These are phyloP conservation scores for Exophiala sp. DNA, from an alignment of 2,329 filamentous ascomycete species.

Conservation along the genomic window DNA sequence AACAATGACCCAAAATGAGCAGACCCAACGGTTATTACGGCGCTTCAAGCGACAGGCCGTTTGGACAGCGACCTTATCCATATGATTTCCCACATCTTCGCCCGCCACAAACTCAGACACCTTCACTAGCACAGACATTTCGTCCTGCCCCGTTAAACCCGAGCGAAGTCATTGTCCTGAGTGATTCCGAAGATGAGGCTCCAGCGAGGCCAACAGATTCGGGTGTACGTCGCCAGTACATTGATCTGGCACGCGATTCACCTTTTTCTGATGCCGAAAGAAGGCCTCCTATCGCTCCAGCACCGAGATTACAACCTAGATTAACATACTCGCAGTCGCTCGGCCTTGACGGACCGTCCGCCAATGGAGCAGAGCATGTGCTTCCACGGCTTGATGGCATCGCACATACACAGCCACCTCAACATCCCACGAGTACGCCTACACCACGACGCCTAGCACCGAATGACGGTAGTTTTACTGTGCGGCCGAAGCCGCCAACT, in stretches of 20 bases:
- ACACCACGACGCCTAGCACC: background rate
- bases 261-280: background rate
- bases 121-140: background rate
- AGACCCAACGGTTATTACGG: background rate
- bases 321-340: background rate
- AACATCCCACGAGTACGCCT: background rate
- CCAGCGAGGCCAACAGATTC: background rate
- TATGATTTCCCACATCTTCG: background rate
- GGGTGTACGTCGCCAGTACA: background rate
- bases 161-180: conserved; percentile 8
- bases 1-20: conserved; percentile 4
- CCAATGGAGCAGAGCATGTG: background rate
- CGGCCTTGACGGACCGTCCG: background rate
- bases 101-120: background rate
- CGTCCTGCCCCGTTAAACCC: background rate
- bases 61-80: background rate
- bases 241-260: background rate
- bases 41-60: background rate
- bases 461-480: background rate
- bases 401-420: no score
- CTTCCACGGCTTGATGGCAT: background rate
- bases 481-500: background rate
- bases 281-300: background rate
- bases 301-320: background rate
- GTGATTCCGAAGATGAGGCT: conserved; percentile 11